Evolutionary conservation across 345 rosid genomes (phyloP).

Genomic region (Luvunga scandens): DNA sequence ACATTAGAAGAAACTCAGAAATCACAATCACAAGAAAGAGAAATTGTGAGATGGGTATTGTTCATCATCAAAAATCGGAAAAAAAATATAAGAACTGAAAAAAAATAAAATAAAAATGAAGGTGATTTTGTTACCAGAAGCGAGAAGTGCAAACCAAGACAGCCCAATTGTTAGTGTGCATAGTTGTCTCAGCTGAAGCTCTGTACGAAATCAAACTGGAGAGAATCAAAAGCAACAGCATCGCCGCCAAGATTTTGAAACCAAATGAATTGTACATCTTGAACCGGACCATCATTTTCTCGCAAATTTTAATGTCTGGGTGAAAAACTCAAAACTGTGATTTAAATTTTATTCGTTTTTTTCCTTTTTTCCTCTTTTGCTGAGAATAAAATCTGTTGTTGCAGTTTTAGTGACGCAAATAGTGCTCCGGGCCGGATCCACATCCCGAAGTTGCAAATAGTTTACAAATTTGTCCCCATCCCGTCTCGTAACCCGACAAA

Average conservation of each 20-base stretch:
- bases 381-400: neutral
- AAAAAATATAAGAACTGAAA: neutral
- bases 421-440: no score
- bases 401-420: no score
- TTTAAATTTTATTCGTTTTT: neutral
- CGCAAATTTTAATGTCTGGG: neutral
- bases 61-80: constrained; percentile 3
- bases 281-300: neutral
- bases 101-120: neutral
- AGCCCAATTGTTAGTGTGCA: constrained; percentile 98
- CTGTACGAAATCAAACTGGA: constrained; percentile 22
- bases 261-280: constrained; percentile 16
- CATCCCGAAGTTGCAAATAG: no score
- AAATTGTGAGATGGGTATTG: neutral
- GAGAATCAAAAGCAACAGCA: constrained; percentile 26
- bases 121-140: constrained; percentile 56
- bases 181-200: constrained; percentile 60
- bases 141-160: constrained; percentile 98
- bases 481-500: no score
- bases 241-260: neutral
- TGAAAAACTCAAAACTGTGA: neutral
- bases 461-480: no score
- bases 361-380: neutral
- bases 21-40: neutral
- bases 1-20: neutral